A percentile compares a stretch with the other conserved stretches of the same genome.
phyloP scores from a whole-genome alignment of 805 yeast genomes.

The Kluyveromyces lactis region DNA sequence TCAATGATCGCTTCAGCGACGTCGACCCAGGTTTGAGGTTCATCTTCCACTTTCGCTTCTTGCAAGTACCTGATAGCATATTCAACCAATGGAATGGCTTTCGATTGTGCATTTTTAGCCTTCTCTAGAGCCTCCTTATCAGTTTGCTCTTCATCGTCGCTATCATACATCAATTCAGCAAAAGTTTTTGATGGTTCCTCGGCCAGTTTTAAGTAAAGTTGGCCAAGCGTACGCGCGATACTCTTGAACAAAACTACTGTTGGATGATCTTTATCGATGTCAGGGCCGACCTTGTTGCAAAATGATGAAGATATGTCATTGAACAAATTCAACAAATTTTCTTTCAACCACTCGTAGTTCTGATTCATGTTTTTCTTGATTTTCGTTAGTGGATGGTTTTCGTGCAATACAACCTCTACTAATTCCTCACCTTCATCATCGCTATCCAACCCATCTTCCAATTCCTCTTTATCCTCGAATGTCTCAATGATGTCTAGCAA shows the following conservation, averaged over 20 bases:
- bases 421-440: conserved; percentile 37
- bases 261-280: conserved; percentile 8
- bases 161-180: conserved; percentile 51
- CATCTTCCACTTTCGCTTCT: conserved; percentile 57
- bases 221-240: conserved; percentile 49
- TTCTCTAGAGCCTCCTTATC: conserved; percentile 20
- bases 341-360: conserved; percentile 43
- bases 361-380: conserved; percentile 31
- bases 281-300: conserved; percentile 12
- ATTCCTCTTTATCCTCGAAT: conserved; percentile 47
- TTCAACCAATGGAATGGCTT: conserved; percentile 39
- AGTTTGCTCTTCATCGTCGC: conserved; percentile 34
- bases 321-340: conserved; percentile 20
- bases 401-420: conserved; percentile 32
- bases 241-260: conserved; percentile 26
- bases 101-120: conserved; percentile 38
- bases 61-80: conserved; percentile 51
- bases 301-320: conserved; percentile 7
- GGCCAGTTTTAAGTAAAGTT: conserved; percentile 54
- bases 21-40: conserved; percentile 74
- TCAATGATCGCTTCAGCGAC: conserved; percentile 81
- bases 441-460: conserved; percentile 53
- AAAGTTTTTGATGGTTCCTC: conserved; percentile 50
- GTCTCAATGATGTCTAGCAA: conserved; percentile 57
- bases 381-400: conserved; percentile 49